phyloP scores from a whole-genome alignment of 768 basidiomycete species.

The Psilocybe azurescens region DNA sequence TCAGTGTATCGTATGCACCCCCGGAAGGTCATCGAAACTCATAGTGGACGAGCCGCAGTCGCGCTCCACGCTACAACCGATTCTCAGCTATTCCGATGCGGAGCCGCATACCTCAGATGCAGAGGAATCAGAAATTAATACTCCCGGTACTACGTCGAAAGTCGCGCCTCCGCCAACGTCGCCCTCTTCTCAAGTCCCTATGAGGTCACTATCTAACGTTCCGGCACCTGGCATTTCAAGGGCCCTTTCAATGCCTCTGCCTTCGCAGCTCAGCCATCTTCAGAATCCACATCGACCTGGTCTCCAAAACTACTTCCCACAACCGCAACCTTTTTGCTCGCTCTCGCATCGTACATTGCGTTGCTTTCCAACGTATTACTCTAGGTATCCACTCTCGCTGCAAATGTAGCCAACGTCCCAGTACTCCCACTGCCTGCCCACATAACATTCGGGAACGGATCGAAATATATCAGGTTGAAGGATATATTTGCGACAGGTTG shows the following conservation, averaged over 20 bases:
- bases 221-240: constrained; percentile 63
- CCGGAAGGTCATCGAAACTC: constrained; percentile 32
- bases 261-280: constrained; percentile 77
- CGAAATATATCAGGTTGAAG: no score
- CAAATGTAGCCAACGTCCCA: no score
- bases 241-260: constrained; percentile 80
- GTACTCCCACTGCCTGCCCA: no score
- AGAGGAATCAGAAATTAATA: background rate
- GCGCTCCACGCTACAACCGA: background rate
- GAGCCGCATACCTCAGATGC: constrained; percentile 50
- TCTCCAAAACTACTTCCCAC: no score
- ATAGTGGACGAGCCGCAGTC: constrained; percentile 5
- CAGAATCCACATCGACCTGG: constrained; percentile 64
- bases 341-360: no score
- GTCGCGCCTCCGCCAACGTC: constrained; percentile 6
- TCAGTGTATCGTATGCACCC: constrained; percentile 63
- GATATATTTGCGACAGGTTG: no score
- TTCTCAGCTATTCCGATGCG: constrained; percentile 36
- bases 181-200: constrained; percentile 13
- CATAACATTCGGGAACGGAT: no score
- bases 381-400: no score
- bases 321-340: no score
- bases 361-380: no score
- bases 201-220: constrained; percentile 21
- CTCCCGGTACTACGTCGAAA: background rate